Evolutionary conservation across 116 monocot species (phyloP).

Genomic region (Papilionanthe hybrid): DNA sequence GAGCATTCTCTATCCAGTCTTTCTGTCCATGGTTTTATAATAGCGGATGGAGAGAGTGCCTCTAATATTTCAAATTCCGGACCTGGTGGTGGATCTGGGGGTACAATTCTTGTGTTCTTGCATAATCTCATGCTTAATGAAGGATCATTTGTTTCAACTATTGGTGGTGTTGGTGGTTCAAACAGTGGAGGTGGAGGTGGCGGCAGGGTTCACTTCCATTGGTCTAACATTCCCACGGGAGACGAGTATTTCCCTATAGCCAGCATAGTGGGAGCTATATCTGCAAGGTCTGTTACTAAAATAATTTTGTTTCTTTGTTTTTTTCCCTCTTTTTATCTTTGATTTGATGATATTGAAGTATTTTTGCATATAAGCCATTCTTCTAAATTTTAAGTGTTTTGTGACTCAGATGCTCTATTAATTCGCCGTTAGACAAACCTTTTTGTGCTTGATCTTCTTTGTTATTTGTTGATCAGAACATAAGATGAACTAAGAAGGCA

Average conservation of each 20-base stretch:
- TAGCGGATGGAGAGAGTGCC: conserved; percentile 83
- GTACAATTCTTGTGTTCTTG: conserved; percentile 92
- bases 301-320: conserved; percentile 1
- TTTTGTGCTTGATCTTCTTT: background rate
- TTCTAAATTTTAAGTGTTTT: background rate
- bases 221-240: conserved; percentile 80
- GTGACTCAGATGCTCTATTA: background rate
- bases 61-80: conserved; percentile 30
- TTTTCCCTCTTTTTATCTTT: conserved; percentile 1
- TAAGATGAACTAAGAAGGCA: background rate
- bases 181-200: conserved; percentile 90
- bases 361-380: background rate
- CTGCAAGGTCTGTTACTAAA: conserved; percentile 39
- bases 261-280: conserved; percentile 60
- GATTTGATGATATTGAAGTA: background rate
- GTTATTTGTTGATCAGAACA: background rate
- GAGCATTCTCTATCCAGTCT: conserved; percentile 72
- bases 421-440: background rate
- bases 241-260: conserved; percentile 92
- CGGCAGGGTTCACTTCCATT: conserved; percentile 94
- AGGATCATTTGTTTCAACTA: conserved; percentile 67
- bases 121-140: conserved; percentile 42
- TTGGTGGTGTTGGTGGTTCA: conserved; percentile 72
- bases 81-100: conserved; percentile 96
- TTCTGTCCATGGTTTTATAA: conserved; percentile 63